A percentile compares a stretch with the other conserved stretches of the same genome.
phyloP scores from a whole-genome alignment of 2,329 filamentous ascomycete genomes.

The Dactylellina sp. region DNA sequence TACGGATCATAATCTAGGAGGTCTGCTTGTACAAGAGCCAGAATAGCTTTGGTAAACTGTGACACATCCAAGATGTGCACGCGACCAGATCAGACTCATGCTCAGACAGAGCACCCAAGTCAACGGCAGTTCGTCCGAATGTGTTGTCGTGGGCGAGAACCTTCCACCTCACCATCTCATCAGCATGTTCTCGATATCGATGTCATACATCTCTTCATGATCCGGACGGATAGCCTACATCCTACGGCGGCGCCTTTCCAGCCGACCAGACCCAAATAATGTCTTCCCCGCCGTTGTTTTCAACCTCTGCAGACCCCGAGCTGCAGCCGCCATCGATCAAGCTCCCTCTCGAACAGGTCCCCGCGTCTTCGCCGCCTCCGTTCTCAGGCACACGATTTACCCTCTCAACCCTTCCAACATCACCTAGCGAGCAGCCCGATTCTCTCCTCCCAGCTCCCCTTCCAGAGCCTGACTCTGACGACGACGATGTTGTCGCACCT shows the following conservation, averaged over 20 bases:
- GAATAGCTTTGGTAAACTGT: too few species aligned
- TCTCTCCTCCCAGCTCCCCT: conserved; percentile 39
- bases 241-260: neutral
- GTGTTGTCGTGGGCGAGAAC: neutral
- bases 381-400: conserved; percentile 1
- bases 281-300: conserved; percentile 49
- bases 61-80: too few species aligned
- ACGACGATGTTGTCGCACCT: conserved; percentile 67
- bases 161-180: too few species aligned
- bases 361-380: conserved; percentile 13
- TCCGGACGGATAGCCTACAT: neutral
- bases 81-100: too few species aligned
- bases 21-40: too few species aligned
- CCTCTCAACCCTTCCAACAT: conserved; percentile 18
- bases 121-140: neutral
- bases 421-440: conserved; percentile 27
- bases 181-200: neutral
- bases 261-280: neutral
- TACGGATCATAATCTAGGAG: too few species aligned
- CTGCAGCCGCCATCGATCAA: conserved; percentile 40
- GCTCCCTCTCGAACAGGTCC: conserved; percentile 33
- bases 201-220: neutral
- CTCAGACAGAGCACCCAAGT: too few species aligned
- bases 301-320: conserved; percentile 46
- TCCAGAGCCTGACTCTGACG: conserved; percentile 58